These are phyloP conservation scores for Oemleria cerasiformis DNA, from an alignment of 306 rosid species.

Conservation along the genomic window DNA sequence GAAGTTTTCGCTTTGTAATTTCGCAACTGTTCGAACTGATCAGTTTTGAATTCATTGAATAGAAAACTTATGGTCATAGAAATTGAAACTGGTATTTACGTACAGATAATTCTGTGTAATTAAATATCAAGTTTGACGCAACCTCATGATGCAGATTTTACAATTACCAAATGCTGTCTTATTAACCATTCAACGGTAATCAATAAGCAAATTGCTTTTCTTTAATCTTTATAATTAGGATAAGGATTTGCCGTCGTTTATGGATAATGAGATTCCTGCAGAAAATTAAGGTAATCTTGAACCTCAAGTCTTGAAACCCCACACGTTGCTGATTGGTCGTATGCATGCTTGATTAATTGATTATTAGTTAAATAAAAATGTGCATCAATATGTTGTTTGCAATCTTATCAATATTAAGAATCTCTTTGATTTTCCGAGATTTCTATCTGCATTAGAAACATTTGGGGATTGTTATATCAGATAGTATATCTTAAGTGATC, in stretches of 20 bases:
- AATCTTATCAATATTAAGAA: neutral
- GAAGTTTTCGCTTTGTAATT: too few species aligned
- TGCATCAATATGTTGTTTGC: neutral
- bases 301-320: neutral
- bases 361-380: neutral
- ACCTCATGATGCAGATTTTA: slow-evolving; percentile 18
- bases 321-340: neutral
- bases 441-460: neutral
- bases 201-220: neutral
- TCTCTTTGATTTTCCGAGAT: neutral
- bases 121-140: slow-evolving; percentile 6
- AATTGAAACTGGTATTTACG: neutral
- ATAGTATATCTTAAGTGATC: neutral
- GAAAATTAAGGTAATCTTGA: neutral
- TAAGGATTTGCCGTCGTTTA: slow-evolving; percentile 15
- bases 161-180: slow-evolving; percentile 9
- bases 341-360: neutral
- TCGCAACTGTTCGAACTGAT: too few species aligned
- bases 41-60: too few species aligned
- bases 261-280: slow-evolving; percentile 8
- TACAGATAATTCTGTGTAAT: neutral
- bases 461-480: neutral
- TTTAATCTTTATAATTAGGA: neutral
- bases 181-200: neutral
- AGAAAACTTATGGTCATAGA: neutral